phyloP scores from a whole-genome alignment of 2,329 filamentous ascomycete species.

The Penicillium polonicum region DNA sequence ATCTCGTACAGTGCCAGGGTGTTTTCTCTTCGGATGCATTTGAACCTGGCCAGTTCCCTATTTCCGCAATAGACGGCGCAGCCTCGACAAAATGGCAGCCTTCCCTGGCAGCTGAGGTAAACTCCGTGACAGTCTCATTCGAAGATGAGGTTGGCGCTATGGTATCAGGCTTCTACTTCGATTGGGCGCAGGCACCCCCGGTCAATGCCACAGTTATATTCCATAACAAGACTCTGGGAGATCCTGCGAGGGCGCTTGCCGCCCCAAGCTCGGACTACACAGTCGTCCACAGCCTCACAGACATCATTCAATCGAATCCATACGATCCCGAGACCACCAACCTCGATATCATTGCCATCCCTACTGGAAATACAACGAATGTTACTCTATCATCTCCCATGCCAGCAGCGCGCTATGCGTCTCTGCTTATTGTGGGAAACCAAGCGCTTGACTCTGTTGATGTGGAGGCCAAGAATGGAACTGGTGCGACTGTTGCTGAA shows the following conservation, averaged over 20 bases:
- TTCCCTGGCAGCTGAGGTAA: conserved; percentile 47
- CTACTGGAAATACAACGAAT: conserved; percentile 45
- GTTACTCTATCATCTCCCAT: conserved; percentile 36
- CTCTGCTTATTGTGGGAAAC: conserved; percentile 46
- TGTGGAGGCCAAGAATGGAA: conserved; percentile 35
- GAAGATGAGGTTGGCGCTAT: conserved; percentile 33
- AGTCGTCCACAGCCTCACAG: conserved; percentile 27
- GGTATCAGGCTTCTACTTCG: conserved; percentile 54
- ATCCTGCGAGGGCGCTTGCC: conserved; percentile 18
- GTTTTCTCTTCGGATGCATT: conserved; percentile 50
- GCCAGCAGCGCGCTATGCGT: conserved; percentile 41
- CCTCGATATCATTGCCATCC: conserved; percentile 36
- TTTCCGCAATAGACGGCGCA: conserved; percentile 65
- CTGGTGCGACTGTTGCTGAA: conserved; percentile 49
- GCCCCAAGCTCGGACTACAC: conserved; percentile 14
- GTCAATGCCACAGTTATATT: conserved; percentile 55
- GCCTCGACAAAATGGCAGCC: conserved; percentile 68
- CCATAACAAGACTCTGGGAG: conserved; percentile 47
- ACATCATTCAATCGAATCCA: conserved; percentile 39
- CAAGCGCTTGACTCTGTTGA: conserved; percentile 36
- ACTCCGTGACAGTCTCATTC: conserved; percentile 59
- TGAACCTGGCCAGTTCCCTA: conserved; percentile 66
- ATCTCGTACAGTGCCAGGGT: conserved; percentile 64
- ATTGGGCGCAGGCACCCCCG: conserved; percentile 61
- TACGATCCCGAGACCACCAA: conserved; percentile 36